These are phyloP conservation scores for Populus euphratica DNA, from an alignment of 345 rosid genomes.

Conservation along the genomic window DNA sequence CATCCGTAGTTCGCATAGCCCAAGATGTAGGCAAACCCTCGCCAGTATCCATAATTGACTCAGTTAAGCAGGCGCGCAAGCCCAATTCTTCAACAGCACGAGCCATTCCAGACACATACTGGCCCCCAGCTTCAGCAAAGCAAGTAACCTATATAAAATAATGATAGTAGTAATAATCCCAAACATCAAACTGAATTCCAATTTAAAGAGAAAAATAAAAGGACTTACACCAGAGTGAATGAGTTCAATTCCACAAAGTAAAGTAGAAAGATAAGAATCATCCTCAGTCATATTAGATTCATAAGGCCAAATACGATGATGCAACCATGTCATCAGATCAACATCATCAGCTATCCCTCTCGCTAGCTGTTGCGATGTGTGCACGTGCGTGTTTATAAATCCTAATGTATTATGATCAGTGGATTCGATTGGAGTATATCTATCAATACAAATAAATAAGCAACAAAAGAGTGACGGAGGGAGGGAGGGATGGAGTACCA, in stretches of 20 bases:
- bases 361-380: slow-evolving; percentile 66
- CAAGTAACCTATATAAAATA: slow-evolving; percentile 50
- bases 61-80: slow-evolving; percentile 57
- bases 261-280: slow-evolving; percentile 61
- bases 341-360: slow-evolving; percentile 74
- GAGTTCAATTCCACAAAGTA: slow-evolving; percentile 67
- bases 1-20: slow-evolving; percentile 51
- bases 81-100: slow-evolving; percentile 61
- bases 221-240: slow-evolving; percentile 59
- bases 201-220: neutral
- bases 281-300: slow-evolving; percentile 61
- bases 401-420: slow-evolving; percentile 25
- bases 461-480: neutral
- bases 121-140: slow-evolving; percentile 82
- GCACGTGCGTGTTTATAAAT: slow-evolving; percentile 63
- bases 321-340: slow-evolving; percentile 63
- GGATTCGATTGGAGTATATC: neutral
- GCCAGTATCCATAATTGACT: slow-evolving; percentile 63
- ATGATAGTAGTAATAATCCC: neutral
- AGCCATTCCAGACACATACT: slow-evolving; percentile 61
- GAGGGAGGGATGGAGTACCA: slow-evolving; percentile 22
- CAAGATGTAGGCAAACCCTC: slow-evolving; percentile 61
- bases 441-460: neutral
- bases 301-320: slow-evolving; percentile 66
- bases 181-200: neutral